Base-by-base conservation (phyloP, 2,329 filamentous ascomycete genomes). In the Cladosporium oxysporum region DNA sequence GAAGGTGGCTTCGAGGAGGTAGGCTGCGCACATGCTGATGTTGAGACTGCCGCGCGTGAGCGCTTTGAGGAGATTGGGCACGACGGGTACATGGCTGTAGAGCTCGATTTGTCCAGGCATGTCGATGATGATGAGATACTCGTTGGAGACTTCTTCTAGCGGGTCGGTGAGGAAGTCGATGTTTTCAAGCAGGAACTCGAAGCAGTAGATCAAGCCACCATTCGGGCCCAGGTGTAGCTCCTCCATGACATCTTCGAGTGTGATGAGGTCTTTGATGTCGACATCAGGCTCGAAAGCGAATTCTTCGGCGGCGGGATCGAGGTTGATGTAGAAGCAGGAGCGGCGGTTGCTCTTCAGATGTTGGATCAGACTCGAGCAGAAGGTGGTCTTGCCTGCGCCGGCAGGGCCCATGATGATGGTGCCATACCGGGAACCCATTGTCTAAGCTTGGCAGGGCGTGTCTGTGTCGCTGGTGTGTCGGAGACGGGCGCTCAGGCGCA, bases 51-150 rank as follows among this genome's bases (percentile, higher is more conserved):
- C 93, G 12, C 90, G 87, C 50, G 90, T 92, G 61, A 98, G 85
- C 76, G 92, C 92, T 74, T 89, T 90, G 70, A 94, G 89, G 58
- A 99, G 86, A 23, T 88, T 87, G 1, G 95, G 95, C 35, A 99
- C 83, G 70, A 99, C 91, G 47, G 95, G 95, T 37, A 98, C 91
- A 77, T 99, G 95, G 2, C 94, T 98, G 81, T 98, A 99, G 16
- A 99, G 87, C 81, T 99, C 95, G 79, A 99, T 98, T 82, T 99
- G 95, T 66, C 95, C 95, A 0, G 95, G 95, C 91, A 98, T 97
- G 80, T 99, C 95, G 81, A 99, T 93, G 69, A 99, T 91, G 79
- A 98, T 96, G 69, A 99, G 86, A 79, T 97, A 97, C 74, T 98
- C 95, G 74, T 99, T 95, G 11, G 92, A 94, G 65, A 96, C 83